These are phyloP conservation scores for Backusella tuberculispora DNA, from an alignment of 192 early-diverging fungal genomes.

Conservation along the genomic window DNA sequence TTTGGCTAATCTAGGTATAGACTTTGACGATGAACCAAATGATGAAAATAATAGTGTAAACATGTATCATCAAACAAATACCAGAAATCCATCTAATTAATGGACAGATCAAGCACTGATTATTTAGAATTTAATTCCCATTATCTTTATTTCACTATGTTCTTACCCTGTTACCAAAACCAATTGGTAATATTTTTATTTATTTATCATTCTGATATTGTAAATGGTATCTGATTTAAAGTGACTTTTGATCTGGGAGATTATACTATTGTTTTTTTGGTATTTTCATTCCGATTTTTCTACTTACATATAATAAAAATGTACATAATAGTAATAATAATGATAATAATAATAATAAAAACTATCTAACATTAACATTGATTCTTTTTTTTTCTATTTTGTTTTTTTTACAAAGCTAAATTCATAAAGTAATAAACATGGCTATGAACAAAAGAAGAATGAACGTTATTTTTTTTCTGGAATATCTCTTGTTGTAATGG, in stretches of 20 bases:
- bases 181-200: conserved; percentile 1
- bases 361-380: not conserved
- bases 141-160: not conserved
- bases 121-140: not conserved
- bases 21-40: not conserved
- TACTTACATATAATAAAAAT: conserved; percentile 7
- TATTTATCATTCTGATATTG: not conserved
- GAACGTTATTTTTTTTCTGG: conserved; percentile 11
- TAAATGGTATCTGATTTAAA: conserved; percentile 8
- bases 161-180: not conserved
- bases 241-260: conserved; percentile 9
- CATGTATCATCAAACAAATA: not conserved
- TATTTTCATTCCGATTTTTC: not conserved
- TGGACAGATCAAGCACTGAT: not conserved
- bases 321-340: conserved; percentile 9
- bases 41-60: not conserved
- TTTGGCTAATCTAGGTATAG: not conserved
- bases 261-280: not conserved
- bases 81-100: conserved; percentile 11
- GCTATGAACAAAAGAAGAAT: not conserved
- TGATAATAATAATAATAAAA: not conserved
- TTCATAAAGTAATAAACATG: not conserved
- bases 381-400: not conserved
- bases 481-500: conserved; percentile 7
- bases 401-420: not conserved